A percentile compares a stretch with the other conserved stretches of the same genome.
phyloP scores from a whole-genome alignment of 1,284 basidiomycete genomes.

The Puccinia triticina region DNA sequence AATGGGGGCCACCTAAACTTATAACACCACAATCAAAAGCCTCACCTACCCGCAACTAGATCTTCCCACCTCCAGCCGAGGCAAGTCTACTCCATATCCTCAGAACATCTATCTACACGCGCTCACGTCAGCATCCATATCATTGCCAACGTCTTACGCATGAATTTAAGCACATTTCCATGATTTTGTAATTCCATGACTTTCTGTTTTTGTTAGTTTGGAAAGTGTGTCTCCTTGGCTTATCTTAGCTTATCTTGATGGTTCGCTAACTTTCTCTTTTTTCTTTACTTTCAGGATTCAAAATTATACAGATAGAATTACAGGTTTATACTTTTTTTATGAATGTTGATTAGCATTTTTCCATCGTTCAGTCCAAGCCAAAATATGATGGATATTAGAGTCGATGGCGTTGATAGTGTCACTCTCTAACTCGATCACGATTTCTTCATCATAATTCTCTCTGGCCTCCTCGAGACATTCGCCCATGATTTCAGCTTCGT shows the following conservation, averaged over 20 bases:
- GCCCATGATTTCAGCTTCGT: conserved; percentile 97
- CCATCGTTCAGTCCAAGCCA: conserved; percentile 84
- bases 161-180: too few species aligned
- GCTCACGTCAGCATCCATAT: neutral
- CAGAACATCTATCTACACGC: neutral
- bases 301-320: neutral
- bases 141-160: neutral
- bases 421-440: conserved; percentile 82
- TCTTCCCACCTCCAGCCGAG: too few species aligned
- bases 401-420: conserved; percentile 81
- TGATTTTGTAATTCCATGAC: too few species aligned
- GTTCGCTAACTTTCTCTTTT: neutral
- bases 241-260: neutral
- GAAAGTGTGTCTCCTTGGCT: too few species aligned
- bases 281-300: neutral
- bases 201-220: too few species aligned
- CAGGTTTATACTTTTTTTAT: neutral
- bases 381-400: conserved; percentile 79
- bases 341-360: conserved; percentile 62
- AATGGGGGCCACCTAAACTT: neutral
- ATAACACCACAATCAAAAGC: neutral
- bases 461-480: conserved; percentile 85
- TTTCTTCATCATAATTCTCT: conserved; percentile 78
- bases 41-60: too few species aligned
- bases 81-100: too few species aligned